These are phyloP conservation scores for Kurtzmaniella fragi DNA, from an alignment of 805 yeast genomes.

Conservation along the genomic window DNA sequence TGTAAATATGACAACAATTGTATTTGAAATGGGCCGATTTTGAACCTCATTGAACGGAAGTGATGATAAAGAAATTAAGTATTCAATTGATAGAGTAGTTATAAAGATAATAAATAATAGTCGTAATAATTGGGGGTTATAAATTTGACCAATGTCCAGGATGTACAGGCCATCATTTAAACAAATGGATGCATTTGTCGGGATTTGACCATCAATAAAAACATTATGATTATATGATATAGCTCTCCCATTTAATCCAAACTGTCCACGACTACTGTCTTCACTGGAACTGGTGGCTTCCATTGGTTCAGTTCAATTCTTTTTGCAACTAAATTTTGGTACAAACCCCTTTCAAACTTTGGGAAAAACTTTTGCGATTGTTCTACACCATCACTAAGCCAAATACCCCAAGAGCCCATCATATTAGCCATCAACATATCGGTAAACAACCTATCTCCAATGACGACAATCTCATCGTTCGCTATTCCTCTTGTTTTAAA, in stretches of 20 bases:
- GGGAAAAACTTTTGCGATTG: conserved; percentile 48
- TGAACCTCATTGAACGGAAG: conserved; percentile 32
- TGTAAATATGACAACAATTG: conserved; percentile 16
- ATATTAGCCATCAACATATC: conserved; percentile 91
- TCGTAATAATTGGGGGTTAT: conserved; percentile 9
- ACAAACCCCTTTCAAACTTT: conserved; percentile 44
- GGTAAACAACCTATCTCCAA: conserved; percentile 89
- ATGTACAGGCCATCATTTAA: conserved; percentile 8
- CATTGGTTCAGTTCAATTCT: conserved; percentile 11
- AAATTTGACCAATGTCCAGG: conserved; percentile 11
- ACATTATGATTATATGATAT: conserved; percentile 8
- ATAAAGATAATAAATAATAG: conserved; percentile 14
- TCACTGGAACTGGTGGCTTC: conserved; percentile 14
- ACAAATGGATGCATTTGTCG: conserved; percentile 8
- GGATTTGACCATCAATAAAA: conserved; percentile 13
- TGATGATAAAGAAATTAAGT: conserved; percentile 21
- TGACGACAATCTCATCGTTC: conserved; percentile 62
- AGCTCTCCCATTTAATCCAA: not conserved
- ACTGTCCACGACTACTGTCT: not conserved
- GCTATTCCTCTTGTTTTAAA: conserved; percentile 44
- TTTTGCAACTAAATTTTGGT: conserved; percentile 15
- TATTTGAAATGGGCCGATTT: conserved; percentile 23
- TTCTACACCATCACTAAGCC: conserved; percentile 78
- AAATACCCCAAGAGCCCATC: conserved; percentile 83
- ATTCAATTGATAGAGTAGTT: conserved; percentile 21